Base-by-base conservation (phyloP, 352 stramenopile species). In the Hyaloperonospora brassicae region DNA sequence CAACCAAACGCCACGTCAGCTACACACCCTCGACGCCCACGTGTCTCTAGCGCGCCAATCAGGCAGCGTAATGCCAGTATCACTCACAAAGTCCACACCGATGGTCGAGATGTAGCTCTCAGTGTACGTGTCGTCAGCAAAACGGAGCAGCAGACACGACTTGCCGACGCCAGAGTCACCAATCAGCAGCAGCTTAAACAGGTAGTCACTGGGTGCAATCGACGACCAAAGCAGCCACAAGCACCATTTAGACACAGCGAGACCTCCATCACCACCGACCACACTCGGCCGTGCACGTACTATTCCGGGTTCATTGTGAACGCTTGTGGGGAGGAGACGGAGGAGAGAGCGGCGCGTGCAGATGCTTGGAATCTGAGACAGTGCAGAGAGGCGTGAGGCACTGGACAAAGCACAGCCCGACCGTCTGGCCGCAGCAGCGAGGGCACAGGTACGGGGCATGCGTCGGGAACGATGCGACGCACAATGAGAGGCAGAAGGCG, bases 71-170 rank as follows among this genome's bases (percentile, higher is more conserved):
- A 23, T n/a, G 14, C 41, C 14, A 10, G 23, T 8, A 17, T 14
- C 11, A 97, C 89, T 89, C 82, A 98, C 93, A 79, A 99, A 99
- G 76, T 99, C 97, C 39, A 99, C 96, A 68, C 97, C 97, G 73
- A 99, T 99, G 53, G 97, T 99, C 47, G 96, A 98, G 71, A 99
- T 99, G 76, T 99, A 99, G 60, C 89, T 98, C 69, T 98, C 96
- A 52, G 96, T 99, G 86, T 98, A 99, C 51, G 95, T 98, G 80
- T 99, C 96, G 70, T 99, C 97, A 2, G 96, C 96, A 76, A 99
- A 99, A 82, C 96, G 88, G 22, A 99, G 83, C 59, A 99, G 76
- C 61, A 99, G 79, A 84, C 97, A 99, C 58, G 96, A 99, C 84
- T 99, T 98, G 48, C 95, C 92, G 56, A 98, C 95, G 53, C 95